A percentile compares a stretch with the other conserved stretches of the same genome.
Evolutionary conservation across 75 land plant species (phyloP).

Genomic region (Cryptomeria japonica): DNA sequence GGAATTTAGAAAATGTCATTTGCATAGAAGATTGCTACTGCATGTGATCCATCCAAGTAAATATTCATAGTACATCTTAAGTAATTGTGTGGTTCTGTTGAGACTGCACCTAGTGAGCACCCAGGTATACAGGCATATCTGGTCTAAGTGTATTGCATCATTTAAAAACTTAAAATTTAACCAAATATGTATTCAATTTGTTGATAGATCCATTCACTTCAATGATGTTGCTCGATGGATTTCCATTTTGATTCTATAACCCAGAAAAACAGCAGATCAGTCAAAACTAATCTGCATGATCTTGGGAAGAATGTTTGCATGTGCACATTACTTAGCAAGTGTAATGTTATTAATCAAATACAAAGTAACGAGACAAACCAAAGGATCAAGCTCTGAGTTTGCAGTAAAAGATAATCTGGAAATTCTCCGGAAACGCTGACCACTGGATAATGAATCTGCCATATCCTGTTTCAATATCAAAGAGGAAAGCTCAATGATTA

Average conservation of each 20-base stretch:
- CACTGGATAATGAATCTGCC: slow-evolving; percentile 31
- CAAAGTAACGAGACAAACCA: slow-evolving; percentile 42
- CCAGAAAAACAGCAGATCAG: background rate
- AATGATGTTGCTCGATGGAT: background rate
- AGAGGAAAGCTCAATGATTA: background rate
- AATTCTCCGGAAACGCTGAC: slow-evolving; percentile 68
- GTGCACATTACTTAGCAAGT: background rate
- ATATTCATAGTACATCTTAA: background rate
- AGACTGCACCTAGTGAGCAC: background rate
- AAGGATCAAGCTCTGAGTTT: slow-evolving; percentile 60
- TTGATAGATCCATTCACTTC: background rate
- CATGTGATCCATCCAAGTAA: background rate
- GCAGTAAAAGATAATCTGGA: slow-evolving; percentile 36
- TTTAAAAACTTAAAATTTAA: background rate
- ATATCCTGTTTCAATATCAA: slow-evolving; percentile 19
- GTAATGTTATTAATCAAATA: background rate
- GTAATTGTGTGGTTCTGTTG: background rate
- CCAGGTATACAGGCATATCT: background rate
- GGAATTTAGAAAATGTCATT: background rate
- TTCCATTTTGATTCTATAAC: background rate
- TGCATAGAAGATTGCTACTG: background rate
- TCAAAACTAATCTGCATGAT: background rate
- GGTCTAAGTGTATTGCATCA: background rate
- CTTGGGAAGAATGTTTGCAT: background rate
- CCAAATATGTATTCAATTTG: background rate